These are phyloP conservation scores for Apiospora pterosperma DNA, from an alignment of 2,329 filamentous ascomycete species.

Conservation along the genomic window DNA sequence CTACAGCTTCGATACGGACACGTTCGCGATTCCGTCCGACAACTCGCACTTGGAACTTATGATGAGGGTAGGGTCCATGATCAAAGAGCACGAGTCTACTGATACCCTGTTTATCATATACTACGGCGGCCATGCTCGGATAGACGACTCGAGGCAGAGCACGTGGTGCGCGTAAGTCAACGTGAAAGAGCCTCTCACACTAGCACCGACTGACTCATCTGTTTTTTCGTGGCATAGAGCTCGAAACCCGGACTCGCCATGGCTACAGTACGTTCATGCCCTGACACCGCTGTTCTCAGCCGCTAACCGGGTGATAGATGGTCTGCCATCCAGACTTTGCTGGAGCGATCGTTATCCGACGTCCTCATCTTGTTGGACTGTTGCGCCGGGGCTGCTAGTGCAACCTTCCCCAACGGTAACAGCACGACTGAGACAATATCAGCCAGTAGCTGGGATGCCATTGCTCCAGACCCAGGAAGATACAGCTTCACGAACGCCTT, in stretches of 20 bases:
- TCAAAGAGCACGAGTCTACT: conserved; percentile 52
- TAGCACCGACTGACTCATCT: background rate
- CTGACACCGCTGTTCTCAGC: background rate
- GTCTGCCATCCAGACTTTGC: conserved; percentile 58
- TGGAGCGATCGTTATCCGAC: conserved; percentile 55
- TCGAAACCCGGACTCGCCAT: conserved; percentile 48
- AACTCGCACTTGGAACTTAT: conserved; percentile 57
- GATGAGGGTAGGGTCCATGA: conserved; percentile 52
- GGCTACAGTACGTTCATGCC: conserved; percentile 44
- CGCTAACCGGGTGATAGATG: conserved; percentile 34
- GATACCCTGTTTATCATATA: conserved; percentile 57
- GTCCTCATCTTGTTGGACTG: conserved; percentile 57
- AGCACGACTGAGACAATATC: conserved; percentile 62
- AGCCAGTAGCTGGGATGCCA: conserved; percentile 59
- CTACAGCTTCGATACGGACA: conserved; percentile 55
- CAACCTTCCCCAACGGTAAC: conserved; percentile 54
- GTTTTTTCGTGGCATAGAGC: conserved; percentile 32
- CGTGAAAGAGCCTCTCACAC: background rate
- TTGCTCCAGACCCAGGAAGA: conserved; percentile 55
- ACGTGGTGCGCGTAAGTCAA: conserved; percentile 55
- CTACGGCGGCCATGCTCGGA: conserved; percentile 57
- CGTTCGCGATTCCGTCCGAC: conserved; percentile 55
- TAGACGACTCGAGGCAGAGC: conserved; percentile 57
- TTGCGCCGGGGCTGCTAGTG: conserved; percentile 57
- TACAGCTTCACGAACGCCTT: conserved; percentile 59